phyloP scores from a whole-genome alignment of 148 eudicot genomes.

The Vaccinium corymbosum region DNA sequence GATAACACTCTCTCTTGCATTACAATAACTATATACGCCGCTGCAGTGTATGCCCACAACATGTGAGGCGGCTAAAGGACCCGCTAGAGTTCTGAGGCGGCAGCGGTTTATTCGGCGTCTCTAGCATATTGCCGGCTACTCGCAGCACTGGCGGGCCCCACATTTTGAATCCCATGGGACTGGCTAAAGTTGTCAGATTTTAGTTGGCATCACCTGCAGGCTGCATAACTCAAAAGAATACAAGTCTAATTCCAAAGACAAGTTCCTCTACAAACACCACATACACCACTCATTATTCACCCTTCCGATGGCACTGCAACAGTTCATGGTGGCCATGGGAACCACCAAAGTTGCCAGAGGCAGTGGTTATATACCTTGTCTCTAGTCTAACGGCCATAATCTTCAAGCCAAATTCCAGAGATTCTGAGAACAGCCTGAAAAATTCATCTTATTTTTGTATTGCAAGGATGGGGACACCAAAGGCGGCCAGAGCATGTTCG shows the following conservation, averaged over 20 bases:
- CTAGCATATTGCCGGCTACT: no score
- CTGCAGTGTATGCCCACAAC: no score
- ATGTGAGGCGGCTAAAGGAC: no score
- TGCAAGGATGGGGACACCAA: constrained; percentile 73
- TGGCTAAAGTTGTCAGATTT: not conserved
- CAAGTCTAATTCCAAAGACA: not conserved
- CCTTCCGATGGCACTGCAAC: not conserved
- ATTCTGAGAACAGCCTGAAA: constrained; percentile 11
- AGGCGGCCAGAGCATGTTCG: constrained; percentile 66
- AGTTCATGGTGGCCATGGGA: not conserved
- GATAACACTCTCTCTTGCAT: no score
- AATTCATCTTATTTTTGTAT: constrained; percentile 16
- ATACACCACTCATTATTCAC: no score
- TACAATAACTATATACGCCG: no score
- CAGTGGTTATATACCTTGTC: not conserved
- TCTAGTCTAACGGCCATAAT: not conserved
- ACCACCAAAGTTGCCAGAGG: not conserved
- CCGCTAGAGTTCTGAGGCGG: no score
- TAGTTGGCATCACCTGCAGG: not conserved
- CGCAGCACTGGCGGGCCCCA: not conserved
- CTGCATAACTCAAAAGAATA: not conserved
- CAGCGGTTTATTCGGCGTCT: no score
- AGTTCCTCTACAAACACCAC: not conserved
- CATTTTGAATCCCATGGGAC: not conserved
- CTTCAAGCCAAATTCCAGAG: not conserved